These are phyloP conservation scores for Aspergillus campestris DNA, from an alignment of 495 filamentous ascomycete genomes.

Conservation along the genomic window DNA sequence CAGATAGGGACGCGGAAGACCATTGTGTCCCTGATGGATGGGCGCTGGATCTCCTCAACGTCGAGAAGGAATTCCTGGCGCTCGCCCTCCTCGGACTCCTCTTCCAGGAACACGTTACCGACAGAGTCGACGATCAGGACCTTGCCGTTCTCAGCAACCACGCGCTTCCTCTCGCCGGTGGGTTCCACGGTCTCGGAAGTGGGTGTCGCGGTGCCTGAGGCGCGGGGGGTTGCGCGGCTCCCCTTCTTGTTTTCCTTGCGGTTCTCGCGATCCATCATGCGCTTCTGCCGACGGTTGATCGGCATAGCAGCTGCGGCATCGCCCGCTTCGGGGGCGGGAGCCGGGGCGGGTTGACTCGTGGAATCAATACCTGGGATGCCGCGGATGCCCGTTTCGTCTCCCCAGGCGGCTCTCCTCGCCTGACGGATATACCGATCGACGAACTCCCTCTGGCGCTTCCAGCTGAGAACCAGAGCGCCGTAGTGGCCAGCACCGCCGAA, in stretches of 20 bases:
- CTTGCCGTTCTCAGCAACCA: conserved; percentile 92
- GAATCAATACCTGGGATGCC: conserved; percentile 60
- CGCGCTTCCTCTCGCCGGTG: conserved; percentile 66
- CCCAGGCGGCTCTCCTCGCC: conserved; percentile 82
- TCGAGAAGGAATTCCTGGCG: conserved; percentile 78
- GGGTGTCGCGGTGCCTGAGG: conserved; percentile 42
- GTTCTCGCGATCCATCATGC: conserved; percentile 74
- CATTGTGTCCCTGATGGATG: conserved; percentile 61
- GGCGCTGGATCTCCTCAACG: conserved; percentile 54
- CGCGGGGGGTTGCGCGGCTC: conserved; percentile 23
- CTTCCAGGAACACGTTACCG: conserved; percentile 88
- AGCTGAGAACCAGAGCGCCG: conserved; percentile 68
- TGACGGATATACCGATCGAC: conserved; percentile 85
- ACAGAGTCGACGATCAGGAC: conserved; percentile 82
- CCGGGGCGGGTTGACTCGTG: conserved; percentile 25
- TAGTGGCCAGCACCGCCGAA: conserved; percentile 84
- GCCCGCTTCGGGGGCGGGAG: conserved; percentile 29
- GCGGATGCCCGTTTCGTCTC: conserved; percentile 58
- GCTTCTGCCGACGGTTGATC: conserved; percentile 80
- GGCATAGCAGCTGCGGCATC: conserved; percentile 37
- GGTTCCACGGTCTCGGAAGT: conserved; percentile 43
- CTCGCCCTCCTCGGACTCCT: conserved; percentile 78
- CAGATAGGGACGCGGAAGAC: conserved; percentile 60
- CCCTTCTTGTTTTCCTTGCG: conserved; percentile 54
- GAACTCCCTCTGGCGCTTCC: conserved; percentile 84